Conservation (phyloP, 257 asterid genomes). For the Haberlea rhodopensis region DNA sequence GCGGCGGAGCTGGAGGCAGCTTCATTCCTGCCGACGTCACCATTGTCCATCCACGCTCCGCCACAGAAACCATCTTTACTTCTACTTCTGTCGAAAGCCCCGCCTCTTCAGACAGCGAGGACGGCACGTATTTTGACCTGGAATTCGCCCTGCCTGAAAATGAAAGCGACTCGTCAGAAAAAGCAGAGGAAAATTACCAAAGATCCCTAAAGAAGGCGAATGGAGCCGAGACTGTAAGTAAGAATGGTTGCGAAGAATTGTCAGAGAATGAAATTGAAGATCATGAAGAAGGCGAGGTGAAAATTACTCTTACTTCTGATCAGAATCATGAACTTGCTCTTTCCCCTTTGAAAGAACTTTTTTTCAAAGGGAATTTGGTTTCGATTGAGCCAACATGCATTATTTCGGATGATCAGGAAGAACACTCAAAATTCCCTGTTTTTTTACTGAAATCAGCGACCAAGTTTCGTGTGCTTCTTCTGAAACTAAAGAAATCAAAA, state of each 20-base stretch:
- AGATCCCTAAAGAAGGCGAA: slow-evolving; percentile 11
- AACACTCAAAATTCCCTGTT: slow-evolving; percentile 42
- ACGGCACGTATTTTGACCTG: neutral
- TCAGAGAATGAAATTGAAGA: slow-evolving; percentile 25
- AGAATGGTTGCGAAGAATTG: slow-evolving; percentile 24
- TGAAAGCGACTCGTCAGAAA: neutral
- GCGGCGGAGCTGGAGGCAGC: slow-evolving; percentile 22
- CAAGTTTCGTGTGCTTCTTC: slow-evolving; percentile 44
- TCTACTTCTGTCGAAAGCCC: slow-evolving; percentile 16
- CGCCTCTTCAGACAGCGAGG: neutral
- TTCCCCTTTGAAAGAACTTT: slow-evolving; percentile 39
- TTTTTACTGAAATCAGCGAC: slow-evolving; percentile 43
- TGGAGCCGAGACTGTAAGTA: slow-evolving; percentile 28
- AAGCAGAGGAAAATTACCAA: slow-evolving; percentile 12
- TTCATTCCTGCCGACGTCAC: slow-evolving; percentile 22
- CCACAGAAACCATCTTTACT: slow-evolving; percentile 30
- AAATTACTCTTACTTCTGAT: slow-evolving; percentile 28
- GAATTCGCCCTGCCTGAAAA: neutral
- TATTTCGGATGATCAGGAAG: slow-evolving; percentile 32
- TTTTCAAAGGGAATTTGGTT: slow-evolving; percentile 36
- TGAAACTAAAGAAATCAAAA: slow-evolving; percentile 47
- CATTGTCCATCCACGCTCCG: slow-evolving; percentile 20
- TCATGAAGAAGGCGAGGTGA: slow-evolving; percentile 31
- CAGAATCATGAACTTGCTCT: slow-evolving; percentile 21
- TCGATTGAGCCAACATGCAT: slow-evolving; percentile 34